Percentiles rank a stretch among this genome's conserved stretches.
Conservation (phyloP, 257 asterid species). For the Primulina huaijiensis region DNA sequence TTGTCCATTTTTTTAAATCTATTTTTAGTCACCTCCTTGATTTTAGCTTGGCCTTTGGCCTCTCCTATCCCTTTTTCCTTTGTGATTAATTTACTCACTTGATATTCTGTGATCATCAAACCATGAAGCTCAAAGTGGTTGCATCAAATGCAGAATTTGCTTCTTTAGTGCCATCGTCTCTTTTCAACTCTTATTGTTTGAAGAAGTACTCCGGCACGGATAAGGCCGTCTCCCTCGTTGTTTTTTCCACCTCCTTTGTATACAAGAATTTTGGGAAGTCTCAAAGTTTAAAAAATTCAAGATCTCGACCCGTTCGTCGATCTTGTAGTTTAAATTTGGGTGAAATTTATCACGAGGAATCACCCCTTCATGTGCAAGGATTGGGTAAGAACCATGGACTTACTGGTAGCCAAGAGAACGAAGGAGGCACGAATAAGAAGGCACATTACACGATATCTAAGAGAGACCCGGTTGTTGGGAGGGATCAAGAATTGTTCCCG, state of each 20-base stretch:
- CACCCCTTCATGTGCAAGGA: constrained; percentile 24
- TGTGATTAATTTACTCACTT: constrained; percentile 15
- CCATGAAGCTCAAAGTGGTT: constrained; percentile 44
- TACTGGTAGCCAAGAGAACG: constrained; percentile 11
- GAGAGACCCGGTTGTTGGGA: background rate
- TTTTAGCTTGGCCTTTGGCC: constrained; percentile 25
- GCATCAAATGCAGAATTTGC: constrained; percentile 34
- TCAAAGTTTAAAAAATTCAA: constrained; percentile 26
- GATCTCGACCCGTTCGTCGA: constrained; percentile 27
- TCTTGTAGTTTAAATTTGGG: constrained; percentile 42
- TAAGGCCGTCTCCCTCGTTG: constrained; percentile 13
- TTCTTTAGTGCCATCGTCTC: constrained; percentile 28
- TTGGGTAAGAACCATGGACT: constrained; percentile 23
- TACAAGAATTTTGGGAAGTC: constrained; percentile 35
- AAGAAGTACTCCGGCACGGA: constrained; percentile 17
- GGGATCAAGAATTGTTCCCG: constrained; percentile 33
- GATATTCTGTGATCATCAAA: constrained; percentile 26
- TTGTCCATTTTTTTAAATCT: constrained; percentile 6
- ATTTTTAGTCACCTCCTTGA: constrained; percentile 28
- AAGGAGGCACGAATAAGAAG: constrained; percentile 18
- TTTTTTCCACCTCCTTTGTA: constrained; percentile 30
- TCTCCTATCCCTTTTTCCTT: constrained; percentile 14
- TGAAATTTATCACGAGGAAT: constrained; percentile 29
- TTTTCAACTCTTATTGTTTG: constrained; percentile 19
- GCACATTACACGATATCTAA: constrained; percentile 33